Evolutionary conservation across 495 filamentous ascomycete genomes (phyloP), one percentile per base, ranked within the genome.

Genomic region (Viridothelium virens): DNA sequence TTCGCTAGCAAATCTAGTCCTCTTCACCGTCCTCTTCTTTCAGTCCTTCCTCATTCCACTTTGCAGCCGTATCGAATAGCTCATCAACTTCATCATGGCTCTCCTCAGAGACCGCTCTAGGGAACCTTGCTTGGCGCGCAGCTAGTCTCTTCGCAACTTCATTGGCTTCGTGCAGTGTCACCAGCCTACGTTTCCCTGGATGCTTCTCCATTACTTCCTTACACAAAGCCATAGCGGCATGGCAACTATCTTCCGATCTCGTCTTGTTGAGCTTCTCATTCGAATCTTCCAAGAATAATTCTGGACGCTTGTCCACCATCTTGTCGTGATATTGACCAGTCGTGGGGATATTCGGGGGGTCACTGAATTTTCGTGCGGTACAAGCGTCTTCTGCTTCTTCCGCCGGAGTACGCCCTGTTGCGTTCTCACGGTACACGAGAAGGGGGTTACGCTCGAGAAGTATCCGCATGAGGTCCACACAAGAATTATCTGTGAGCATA

Each of bases 111-210:
- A 16, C 18, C 10, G 12, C 48, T 14, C n/a, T 53, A 53, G 11
- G 5, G 16, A n/a, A 11, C 10, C n/a, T 14, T 5, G 48, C 48
- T 14, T 25, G 48, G 5, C 5, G 11, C 48, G 53, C 69, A 36
- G 82, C 82, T 56, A 92, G 70, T 38, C 89, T 73, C 72, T 84
- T 86, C 2, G 87, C 84, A 7, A 91, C 87, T 69, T 90, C 86
- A 67, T 90, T 91, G 10, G 88, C 88, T 70, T 91, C 87, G 68
- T 83, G 79, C 67, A 91, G 74, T 65, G 79, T 87, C 37, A 91
- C 87, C 9, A 91, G 77, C 47, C 78, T 81, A 59, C 88, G 77
- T 77, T 86, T 89, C 25, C 73, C 61, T 69, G 65, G 11, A 34
- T 67, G 38, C 38, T 71, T 67, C 41, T 65, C 53, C 68, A 70